phyloP scores from a whole-genome alignment of 768 basidiomycete species.

The Sporobolomyces phaffii region DNA sequence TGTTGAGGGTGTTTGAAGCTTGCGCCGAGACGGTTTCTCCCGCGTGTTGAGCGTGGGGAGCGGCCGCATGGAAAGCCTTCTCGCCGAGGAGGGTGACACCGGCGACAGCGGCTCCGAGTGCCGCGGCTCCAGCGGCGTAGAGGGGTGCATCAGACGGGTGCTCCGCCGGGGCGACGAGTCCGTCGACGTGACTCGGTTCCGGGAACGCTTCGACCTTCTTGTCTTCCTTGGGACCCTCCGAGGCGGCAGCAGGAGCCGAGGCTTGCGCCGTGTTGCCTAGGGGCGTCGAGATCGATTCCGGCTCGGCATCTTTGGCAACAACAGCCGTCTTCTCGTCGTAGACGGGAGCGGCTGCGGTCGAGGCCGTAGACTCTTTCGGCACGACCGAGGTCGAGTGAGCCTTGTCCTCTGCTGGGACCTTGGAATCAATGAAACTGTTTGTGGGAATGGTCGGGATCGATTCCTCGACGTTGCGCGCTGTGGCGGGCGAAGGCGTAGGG shows the following conservation, averaged over 20 bases:
- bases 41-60: background rate
- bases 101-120: background rate
- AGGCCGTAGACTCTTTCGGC: background rate
- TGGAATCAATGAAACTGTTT: slow-evolving; percentile 14
- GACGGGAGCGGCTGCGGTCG: slow-evolving; percentile 21
- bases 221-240: too few species aligned
- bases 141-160: slow-evolving; percentile 12
- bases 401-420: slow-evolving; percentile 4
- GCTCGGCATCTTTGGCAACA: slow-evolving; percentile 13
- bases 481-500: slow-evolving; percentile 5
- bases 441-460: slow-evolving; percentile 16
- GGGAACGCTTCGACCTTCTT: background rate
- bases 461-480: background rate
- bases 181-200: slow-evolving; percentile 2
- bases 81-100: slow-evolving; percentile 6
- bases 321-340: slow-evolving; percentile 12
- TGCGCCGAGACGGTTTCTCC: background rate
- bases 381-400: slow-evolving; percentile 12
- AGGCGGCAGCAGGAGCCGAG: background rate
- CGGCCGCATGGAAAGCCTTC: slow-evolving; percentile 4
- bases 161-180: slow-evolving; percentile 24
- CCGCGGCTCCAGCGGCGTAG: background rate
- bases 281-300: slow-evolving; percentile 6
- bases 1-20: background rate
- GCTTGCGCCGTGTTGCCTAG: slow-evolving; percentile 4